Conservation (phyloP, 2,329 filamentous ascomycete genomes). For the Xylaria sp. region DNA sequence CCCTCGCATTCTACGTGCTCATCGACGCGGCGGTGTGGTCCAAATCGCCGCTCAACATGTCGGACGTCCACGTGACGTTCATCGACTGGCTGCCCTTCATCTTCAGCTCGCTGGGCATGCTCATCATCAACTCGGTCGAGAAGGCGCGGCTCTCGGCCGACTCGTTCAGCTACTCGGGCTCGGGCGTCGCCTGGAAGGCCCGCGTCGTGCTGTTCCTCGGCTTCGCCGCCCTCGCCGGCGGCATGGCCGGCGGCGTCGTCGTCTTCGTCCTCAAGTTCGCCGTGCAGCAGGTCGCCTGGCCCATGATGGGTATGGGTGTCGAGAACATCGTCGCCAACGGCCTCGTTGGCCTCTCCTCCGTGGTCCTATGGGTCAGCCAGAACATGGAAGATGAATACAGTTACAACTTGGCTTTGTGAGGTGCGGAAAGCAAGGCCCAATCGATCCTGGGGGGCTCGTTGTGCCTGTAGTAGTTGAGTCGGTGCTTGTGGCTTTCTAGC, state of each 20-base stretch:
- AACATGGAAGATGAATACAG: conserved; percentile 80
- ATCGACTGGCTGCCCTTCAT: conserved; percentile 77
- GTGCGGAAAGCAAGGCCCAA: background rate
- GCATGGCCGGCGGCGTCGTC: conserved; percentile 76
- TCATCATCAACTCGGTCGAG: conserved; percentile 77
- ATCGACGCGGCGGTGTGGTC: conserved; percentile 76
- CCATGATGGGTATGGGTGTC: conserved; percentile 71
- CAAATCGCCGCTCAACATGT: conserved; percentile 68
- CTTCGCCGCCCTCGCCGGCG: conserved; percentile 72
- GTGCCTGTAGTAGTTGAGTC: background rate
- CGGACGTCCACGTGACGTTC: conserved; percentile 71
- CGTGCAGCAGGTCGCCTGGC: conserved; percentile 67
- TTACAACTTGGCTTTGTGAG: conserved; percentile 71
- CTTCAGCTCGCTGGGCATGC: conserved; percentile 74
- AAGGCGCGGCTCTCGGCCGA: conserved; percentile 73
- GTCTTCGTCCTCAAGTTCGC: conserved; percentile 74
- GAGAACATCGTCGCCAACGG: conserved; percentile 75
- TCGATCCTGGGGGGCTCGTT: background rate
- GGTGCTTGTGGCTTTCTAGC: conserved; percentile 2
- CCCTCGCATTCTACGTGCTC: conserved; percentile 75
- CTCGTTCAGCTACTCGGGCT: conserved; percentile 70
- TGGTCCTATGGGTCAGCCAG: conserved; percentile 75
- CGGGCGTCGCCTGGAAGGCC: conserved; percentile 75
- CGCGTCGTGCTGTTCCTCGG: conserved; percentile 74
- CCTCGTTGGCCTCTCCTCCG: conserved; percentile 70